Conservation (phyloP, 2,329 filamentous ascomycete species). For the Kalaharituber pfeilii region DNA sequence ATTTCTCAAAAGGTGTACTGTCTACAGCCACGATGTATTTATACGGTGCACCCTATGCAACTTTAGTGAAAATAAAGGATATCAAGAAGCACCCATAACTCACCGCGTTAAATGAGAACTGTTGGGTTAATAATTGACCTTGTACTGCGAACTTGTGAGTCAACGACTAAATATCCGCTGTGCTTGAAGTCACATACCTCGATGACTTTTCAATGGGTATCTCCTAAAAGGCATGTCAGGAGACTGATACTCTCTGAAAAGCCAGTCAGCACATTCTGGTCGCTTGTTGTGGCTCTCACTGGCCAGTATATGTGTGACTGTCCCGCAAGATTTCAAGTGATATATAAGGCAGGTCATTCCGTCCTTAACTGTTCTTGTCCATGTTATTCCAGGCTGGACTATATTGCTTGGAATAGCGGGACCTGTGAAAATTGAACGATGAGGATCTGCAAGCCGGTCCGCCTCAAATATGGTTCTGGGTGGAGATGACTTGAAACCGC, state of each 20-base stretch:
- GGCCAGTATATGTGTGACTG: constrained; percentile 40
- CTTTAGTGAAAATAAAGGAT: constrained; percentile 10
- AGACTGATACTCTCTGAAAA: constrained; percentile 34
- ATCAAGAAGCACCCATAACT: constrained; percentile 16
- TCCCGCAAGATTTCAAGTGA: constrained; percentile 29
- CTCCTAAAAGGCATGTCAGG: constrained; percentile 23
- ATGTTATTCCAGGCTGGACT: constrained; percentile 23
- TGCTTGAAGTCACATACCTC: constrained; percentile 11
- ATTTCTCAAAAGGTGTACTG: constrained; percentile 34
- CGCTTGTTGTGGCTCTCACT: constrained; percentile 36
- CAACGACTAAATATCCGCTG: background rate
- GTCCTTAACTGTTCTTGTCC: constrained; percentile 23
- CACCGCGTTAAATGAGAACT: constrained; percentile 39
- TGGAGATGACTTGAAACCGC: constrained; percentile 34
- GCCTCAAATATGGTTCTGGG: constrained; percentile 25
- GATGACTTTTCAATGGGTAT: constrained; percentile 27
- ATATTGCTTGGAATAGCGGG: constrained; percentile 19
- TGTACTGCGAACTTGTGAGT: constrained; percentile 14
- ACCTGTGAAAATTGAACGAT: constrained; percentile 25
- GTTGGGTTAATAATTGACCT: constrained; percentile 34
- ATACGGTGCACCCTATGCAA: constrained; percentile 40
- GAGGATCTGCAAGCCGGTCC: constrained; percentile 26
- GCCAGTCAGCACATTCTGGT: constrained; percentile 40
- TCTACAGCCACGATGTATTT: constrained; percentile 44
- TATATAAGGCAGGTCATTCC: constrained; percentile 26